Evolutionary conservation across 2,329 filamentous ascomycete species (phyloP).

Genomic region (Botrytis byssoidea): DNA sequence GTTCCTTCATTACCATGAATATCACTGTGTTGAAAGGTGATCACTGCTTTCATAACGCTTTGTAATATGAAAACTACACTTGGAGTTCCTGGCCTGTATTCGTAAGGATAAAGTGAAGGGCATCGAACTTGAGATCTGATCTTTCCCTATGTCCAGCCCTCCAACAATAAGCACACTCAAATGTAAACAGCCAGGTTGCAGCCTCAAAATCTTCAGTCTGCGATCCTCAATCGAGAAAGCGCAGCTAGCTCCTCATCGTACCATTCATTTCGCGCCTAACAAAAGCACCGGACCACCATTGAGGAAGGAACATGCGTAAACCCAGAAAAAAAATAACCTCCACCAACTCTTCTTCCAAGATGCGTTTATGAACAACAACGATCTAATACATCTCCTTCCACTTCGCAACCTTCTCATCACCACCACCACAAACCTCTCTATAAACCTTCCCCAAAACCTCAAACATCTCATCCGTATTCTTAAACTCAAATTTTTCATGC

Average conservation of each 20-base stretch:
- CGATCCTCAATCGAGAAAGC: rapidly evolving
- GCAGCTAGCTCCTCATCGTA: neutral
- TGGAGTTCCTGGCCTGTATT: rapidly evolving
- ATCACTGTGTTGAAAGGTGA: neutral
- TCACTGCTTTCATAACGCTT: rapidly evolving
- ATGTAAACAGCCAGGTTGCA: rapidly evolving
- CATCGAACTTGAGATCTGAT: neutral
- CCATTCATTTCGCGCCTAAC: rapidly evolving
- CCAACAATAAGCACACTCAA: neutral
- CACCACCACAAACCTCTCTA: neutral
- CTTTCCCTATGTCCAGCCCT: neutral
- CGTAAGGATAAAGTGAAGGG: neutral
- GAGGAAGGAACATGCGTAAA: rapidly evolving
- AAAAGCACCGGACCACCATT: rapidly evolving
- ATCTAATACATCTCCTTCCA: no score
- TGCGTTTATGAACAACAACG: rapidly evolving
- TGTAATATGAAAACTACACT: neutral
- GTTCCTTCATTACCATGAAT: neutral
- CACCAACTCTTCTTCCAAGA: neutral
- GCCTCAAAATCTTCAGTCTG: rapidly evolving
- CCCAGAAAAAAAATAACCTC: neutral
- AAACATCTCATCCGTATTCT: neutral
- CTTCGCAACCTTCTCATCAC: no score
- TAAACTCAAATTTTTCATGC: neutral
- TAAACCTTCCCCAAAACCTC: neutral